These are phyloP conservation scores for Pythium insidiosum DNA, from an alignment of 352 stramenopile genomes.

Conservation along the genomic window DNA sequence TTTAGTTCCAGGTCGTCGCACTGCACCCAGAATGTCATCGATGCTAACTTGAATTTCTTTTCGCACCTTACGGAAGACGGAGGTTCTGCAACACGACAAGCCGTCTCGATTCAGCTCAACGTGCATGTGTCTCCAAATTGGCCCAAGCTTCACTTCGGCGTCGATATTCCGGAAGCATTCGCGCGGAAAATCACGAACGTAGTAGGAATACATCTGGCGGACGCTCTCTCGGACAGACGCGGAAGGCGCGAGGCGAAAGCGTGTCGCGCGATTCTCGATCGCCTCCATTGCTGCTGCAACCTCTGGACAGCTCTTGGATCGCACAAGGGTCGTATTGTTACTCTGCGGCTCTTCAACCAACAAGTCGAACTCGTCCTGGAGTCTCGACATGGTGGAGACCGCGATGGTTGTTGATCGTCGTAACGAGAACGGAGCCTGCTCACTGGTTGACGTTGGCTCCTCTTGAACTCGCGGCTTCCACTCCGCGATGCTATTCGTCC, in stretches of 20 bases:
- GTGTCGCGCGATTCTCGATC: slow-evolving; percentile 43
- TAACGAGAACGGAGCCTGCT: slow-evolving; percentile 18
- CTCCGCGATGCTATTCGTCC: not conserved
- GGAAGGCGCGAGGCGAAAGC: slow-evolving; percentile 48
- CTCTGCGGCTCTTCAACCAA: slow-evolving; percentile 5
- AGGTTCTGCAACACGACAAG: slow-evolving; percentile 39
- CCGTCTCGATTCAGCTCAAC: slow-evolving; percentile 46
- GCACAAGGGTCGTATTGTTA: slow-evolving; percentile 11
- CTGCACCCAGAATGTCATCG: slow-evolving; percentile 42
- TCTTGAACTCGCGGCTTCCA: not conserved
- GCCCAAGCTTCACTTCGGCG: slow-evolving; percentile 35
- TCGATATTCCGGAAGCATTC: slow-evolving; percentile 22
- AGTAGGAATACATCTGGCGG: slow-evolving; percentile 61
- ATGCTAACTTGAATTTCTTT: slow-evolving; percentile 40
- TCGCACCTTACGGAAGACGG: slow-evolving; percentile 50
- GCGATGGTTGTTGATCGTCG: slow-evolving; percentile 46
- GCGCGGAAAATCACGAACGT: slow-evolving; percentile 44
- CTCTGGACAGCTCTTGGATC: slow-evolving; percentile 51
- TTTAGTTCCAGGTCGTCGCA: slow-evolving; percentile 11
- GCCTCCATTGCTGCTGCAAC: slow-evolving; percentile 43
- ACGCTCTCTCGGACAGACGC: slow-evolving; percentile 48
- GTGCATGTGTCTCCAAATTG: slow-evolving; percentile 43
- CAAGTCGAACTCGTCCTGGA: not conserved
- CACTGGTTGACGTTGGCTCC: not conserved
- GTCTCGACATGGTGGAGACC: slow-evolving; percentile 14